Conservation (phyloP, 2,329 filamentous ascomycete species). For the Lecanicillium sp. region DNA sequence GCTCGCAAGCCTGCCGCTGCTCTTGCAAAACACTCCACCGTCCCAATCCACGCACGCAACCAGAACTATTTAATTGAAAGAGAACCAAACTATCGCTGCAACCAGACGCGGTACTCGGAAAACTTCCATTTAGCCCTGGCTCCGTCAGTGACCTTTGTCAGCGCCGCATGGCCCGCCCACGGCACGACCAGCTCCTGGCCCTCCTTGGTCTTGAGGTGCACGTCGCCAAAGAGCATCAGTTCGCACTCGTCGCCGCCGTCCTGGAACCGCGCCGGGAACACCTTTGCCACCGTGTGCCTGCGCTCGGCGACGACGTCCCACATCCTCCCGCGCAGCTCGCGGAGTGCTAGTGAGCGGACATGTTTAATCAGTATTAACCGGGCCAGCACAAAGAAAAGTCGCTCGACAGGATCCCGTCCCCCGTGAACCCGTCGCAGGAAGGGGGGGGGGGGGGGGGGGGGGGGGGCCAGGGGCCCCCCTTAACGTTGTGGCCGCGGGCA, state of each 20-base stretch:
- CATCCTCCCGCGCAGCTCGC: conserved; percentile 35
- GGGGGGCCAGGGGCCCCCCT: too few species aligned
- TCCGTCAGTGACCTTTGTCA: conserved; percentile 21
- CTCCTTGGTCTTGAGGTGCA: conserved; percentile 23
- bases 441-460: too few species aligned
- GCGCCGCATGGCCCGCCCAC: conserved; percentile 28
- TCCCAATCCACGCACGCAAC: too few species aligned
- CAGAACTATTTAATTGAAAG: too few species aligned
- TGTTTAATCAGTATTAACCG: too few species aligned
- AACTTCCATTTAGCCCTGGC: conserved; percentile 28
- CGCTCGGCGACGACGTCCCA: conserved; percentile 36
- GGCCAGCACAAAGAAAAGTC: too few species aligned
- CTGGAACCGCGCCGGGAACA: conserved; percentile 36
- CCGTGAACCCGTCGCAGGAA: too few species aligned
- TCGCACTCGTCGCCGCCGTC: conserved; percentile 24
- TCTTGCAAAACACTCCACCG: too few species aligned
- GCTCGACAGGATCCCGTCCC: too few species aligned
- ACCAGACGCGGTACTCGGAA: conserved; percentile 27
- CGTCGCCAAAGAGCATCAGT: conserved; percentile 29
- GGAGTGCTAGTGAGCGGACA: too few species aligned
- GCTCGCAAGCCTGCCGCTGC: too few species aligned
- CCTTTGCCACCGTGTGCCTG: conserved; percentile 35
- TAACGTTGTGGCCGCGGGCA: too few species aligned
- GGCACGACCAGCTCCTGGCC: conserved; percentile 22
- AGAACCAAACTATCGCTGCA: conserved; percentile 25